phyloP scores from a whole-genome alignment of 768 basidiomycete species.

The Tephrocybe sp. region DNA sequence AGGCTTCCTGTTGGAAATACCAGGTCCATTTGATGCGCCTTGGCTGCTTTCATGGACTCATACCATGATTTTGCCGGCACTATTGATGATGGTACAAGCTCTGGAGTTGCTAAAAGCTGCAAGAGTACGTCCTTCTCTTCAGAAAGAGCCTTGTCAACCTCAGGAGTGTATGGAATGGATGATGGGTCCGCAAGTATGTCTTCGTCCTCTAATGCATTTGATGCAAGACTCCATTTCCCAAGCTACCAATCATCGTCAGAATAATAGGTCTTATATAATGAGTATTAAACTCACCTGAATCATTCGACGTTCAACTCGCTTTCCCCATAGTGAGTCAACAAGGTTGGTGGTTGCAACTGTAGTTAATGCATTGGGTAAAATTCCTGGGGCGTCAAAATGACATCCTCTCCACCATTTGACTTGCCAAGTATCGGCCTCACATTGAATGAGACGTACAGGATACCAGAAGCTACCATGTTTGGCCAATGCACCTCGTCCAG shows the following conservation, averaged over 20 bases:
- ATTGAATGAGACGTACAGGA: slow-evolving; percentile 21
- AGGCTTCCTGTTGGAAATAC: not conserved
- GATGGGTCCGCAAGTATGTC: not conserved
- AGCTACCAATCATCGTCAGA: too few species aligned
- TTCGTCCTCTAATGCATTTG: too few species aligned
- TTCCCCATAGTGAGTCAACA: not conserved
- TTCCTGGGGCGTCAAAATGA: not conserved
- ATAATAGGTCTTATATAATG: too few species aligned
- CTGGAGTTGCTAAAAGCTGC: not conserved
- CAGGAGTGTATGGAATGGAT: not conserved
- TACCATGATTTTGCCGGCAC: not conserved
- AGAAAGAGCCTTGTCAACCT: not conserved
- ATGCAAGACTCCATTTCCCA: too few species aligned
- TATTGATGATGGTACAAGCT: not conserved
- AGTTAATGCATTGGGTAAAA: not conserved
- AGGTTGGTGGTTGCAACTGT: not conserved
- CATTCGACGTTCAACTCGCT: too few species aligned
- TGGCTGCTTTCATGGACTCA: not conserved
- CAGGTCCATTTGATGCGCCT: not conserved
- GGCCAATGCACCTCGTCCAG: slow-evolving; percentile 19
- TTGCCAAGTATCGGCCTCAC: slow-evolving; percentile 8
- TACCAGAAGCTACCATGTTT: slow-evolving; percentile 21
- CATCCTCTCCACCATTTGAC: slow-evolving; percentile 16
- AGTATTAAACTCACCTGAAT: too few species aligned
- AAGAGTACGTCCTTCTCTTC: not conserved